Conservation (phyloP, 495 filamentous ascomycete genomes). For the Elasticomyces elasticus region DNA sequence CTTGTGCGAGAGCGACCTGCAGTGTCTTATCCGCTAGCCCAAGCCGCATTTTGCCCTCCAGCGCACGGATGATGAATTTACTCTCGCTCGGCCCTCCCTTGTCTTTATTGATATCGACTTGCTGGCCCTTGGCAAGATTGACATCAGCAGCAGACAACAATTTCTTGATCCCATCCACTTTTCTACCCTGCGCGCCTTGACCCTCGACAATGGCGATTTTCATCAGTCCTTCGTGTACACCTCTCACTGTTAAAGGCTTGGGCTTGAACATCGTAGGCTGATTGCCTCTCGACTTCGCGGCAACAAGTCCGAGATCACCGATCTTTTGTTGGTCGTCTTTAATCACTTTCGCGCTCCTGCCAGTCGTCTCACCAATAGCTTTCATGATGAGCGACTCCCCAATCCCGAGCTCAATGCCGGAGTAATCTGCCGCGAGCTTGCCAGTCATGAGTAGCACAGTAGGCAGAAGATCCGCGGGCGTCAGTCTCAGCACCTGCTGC, state of each 20-base stretch:
- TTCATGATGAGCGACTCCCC: slow-evolving; percentile 98
- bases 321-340: slow-evolving; percentile 93
- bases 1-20: slow-evolving; percentile 77
- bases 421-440: slow-evolving; percentile 92
- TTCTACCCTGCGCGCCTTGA: slow-evolving; percentile 78
- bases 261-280: slow-evolving; percentile 97
- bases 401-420: slow-evolving; percentile 91
- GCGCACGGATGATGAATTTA: slow-evolving; percentile 82
- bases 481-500: slow-evolving; percentile 82
- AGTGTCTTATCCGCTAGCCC: slow-evolving; percentile 89
- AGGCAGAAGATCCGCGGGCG: slow-evolving; percentile 75
- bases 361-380: slow-evolving; percentile 87
- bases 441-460: slow-evolving; percentile 94
- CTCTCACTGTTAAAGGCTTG: slow-evolving; percentile 74
- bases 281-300: slow-evolving; percentile 84
- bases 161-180: slow-evolving; percentile 92
- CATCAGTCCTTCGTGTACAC: slow-evolving; percentile 81
- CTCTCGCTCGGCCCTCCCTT: slow-evolving; percentile 92
- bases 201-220: slow-evolving; percentile 78
- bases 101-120: slow-evolving; percentile 75
- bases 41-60: slow-evolving; percentile 87
- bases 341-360: slow-evolving; percentile 74
- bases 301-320: slow-evolving; percentile 87
- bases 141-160: slow-evolving; percentile 78
- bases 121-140: slow-evolving; percentile 45